phyloP scores from a whole-genome alignment of 768 basidiomycete genomes.

The Pleurotus cornucopiae region DNA sequence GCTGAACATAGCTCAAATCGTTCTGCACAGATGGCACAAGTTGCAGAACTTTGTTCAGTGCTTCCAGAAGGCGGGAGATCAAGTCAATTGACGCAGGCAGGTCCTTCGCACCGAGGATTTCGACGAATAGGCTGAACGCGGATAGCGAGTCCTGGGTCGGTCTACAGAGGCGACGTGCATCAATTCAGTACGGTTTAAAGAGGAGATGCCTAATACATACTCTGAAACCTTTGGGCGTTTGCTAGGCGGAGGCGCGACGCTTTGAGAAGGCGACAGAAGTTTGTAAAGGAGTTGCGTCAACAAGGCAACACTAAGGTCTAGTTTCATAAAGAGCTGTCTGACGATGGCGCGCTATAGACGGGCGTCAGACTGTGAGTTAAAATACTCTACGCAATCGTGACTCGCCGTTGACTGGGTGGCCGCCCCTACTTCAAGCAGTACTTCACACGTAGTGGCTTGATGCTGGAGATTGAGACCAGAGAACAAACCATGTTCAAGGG shows the following conservation, averaged over 20 bases:
- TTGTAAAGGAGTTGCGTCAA: slow-evolving; percentile 51
- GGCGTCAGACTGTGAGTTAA: not conserved
- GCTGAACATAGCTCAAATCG: slow-evolving; percentile 77
- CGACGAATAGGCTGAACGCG: slow-evolving; percentile 56
- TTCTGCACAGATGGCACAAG: slow-evolving; percentile 48
- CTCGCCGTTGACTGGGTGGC: not conserved
- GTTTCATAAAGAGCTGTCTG: slow-evolving; percentile 43
- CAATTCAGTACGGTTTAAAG: slow-evolving; percentile 8
- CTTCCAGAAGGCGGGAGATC: slow-evolving; percentile 67
- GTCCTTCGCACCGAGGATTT: slow-evolving; percentile 61
- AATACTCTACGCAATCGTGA: not conserved
- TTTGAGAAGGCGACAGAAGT: slow-evolving; percentile 48
- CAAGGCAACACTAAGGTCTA: slow-evolving; percentile 48
- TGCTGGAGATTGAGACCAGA: slow-evolving; percentile 44
- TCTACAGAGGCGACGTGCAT: slow-evolving; percentile 11
- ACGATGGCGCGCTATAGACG: slow-evolving; percentile 36
- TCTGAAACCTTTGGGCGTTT: slow-evolving; percentile 63
- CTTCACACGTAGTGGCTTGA: slow-evolving; percentile 49
- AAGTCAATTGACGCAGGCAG: slow-evolving; percentile 71
- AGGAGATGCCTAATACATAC: slow-evolving; percentile 29
- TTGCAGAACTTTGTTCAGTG: slow-evolving; percentile 62
- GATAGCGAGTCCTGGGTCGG: slow-evolving; percentile 36
- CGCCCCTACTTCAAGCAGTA: slow-evolving; percentile 51
- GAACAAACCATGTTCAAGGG: slow-evolving; percentile 57
- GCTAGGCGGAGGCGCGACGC: slow-evolving; percentile 42